These are phyloP conservation scores for Pichia manshurica DNA, from an alignment of 805 yeast genomes.

Conservation along the genomic window DNA sequence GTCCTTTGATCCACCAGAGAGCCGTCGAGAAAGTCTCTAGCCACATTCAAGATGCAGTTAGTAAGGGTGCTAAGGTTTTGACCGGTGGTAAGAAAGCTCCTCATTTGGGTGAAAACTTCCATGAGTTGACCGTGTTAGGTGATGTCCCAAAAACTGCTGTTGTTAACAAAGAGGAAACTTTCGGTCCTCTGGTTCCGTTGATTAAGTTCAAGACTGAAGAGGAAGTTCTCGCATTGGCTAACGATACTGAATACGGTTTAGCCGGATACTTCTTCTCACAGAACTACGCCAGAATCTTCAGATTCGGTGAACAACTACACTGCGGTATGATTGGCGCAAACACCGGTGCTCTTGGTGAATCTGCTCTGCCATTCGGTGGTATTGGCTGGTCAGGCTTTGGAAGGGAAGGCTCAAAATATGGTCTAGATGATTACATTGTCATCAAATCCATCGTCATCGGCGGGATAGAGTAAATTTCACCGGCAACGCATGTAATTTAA, in stretches of 20 bases:
- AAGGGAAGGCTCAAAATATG: slow-evolving; percentile 73
- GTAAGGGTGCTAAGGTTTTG: slow-evolving; percentile 59
- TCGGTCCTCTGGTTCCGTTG: slow-evolving; percentile 75
- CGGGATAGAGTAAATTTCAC: slow-evolving; percentile 16
- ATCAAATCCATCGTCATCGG: slow-evolving; percentile 61
- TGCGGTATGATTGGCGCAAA: slow-evolving; percentile 82
- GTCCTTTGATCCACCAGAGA: slow-evolving; percentile 64
- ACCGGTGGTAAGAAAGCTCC: slow-evolving; percentile 53
- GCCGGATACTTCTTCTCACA: slow-evolving; percentile 70
- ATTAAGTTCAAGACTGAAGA: slow-evolving; percentile 59
- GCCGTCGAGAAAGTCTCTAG: slow-evolving; percentile 55
- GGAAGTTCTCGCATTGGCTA: slow-evolving; percentile 58
- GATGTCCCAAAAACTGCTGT: slow-evolving; percentile 52
- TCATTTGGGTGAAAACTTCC: slow-evolving; percentile 58
- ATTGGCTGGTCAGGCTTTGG: slow-evolving; percentile 75
- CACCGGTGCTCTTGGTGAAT: slow-evolving; percentile 65
- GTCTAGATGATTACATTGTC: slow-evolving; percentile 65
- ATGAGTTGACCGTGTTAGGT: slow-evolving; percentile 61
- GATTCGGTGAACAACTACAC: slow-evolving; percentile 61
- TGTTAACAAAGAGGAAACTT: slow-evolving; percentile 66
- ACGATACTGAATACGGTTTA: slow-evolving; percentile 64
- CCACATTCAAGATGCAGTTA: slow-evolving; percentile 62
- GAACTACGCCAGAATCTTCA: slow-evolving; percentile 48
- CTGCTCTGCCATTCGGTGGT: slow-evolving; percentile 74
- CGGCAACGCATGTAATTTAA: neutral